These are phyloP conservation scores for Claviceps monticola DNA, from an alignment of 2,329 filamentous ascomycete species.

Conservation along the genomic window DNA sequence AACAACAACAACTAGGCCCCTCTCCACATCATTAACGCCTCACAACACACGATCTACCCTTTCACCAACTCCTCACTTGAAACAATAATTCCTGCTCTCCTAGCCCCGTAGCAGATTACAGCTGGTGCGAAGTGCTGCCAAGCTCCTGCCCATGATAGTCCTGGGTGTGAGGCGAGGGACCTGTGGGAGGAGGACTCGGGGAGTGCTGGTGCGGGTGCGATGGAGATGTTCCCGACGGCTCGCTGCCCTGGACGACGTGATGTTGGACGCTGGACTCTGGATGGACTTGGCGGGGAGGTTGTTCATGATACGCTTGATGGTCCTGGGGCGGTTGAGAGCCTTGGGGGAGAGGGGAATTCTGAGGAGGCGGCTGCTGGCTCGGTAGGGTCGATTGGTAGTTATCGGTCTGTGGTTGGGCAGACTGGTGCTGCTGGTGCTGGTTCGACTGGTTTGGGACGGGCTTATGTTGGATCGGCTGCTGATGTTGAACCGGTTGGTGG, in stretches of 20 bases:
- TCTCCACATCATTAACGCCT: no score
- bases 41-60: background rate
- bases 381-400: constrained; percentile 8
- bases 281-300: background rate
- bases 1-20: no score
- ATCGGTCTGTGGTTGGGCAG: constrained; percentile 8
- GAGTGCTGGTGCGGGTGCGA: background rate
- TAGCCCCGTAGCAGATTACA: background rate
- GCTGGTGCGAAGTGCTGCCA: background rate
- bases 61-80: background rate
- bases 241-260: constrained; percentile 7
- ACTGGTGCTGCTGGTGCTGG: constrained; percentile 10
- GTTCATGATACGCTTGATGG: constrained; percentile 7
- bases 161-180: constrained; percentile 8
- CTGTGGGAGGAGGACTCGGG: constrained; percentile 7
- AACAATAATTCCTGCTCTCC: background rate
- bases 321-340: constrained; percentile 13
- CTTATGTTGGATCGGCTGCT: constrained; percentile 3
- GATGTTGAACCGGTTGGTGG: background rate
- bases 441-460: constrained; percentile 3
- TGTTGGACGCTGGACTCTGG: constrained; percentile 6
- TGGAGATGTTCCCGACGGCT: constrained; percentile 1
- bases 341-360: constrained; percentile 11
- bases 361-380: constrained; percentile 12
- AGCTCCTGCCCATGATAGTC: constrained; percentile 9